phyloP scores from a whole-genome alignment of 2,329 filamentous ascomycete genomes.

The Colletotrichum cuscutae region DNA sequence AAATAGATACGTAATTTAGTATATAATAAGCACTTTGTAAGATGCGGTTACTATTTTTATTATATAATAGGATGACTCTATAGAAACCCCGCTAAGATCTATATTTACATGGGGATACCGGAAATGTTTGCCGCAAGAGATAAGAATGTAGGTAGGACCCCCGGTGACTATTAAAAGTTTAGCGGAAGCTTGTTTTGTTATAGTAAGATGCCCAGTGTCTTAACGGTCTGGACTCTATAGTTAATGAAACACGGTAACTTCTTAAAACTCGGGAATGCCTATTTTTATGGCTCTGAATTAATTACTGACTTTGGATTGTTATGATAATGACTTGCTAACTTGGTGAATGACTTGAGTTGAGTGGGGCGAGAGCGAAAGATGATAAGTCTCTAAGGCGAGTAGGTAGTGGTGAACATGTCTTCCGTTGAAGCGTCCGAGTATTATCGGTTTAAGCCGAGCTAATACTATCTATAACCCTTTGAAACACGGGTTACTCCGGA shows the following conservation, averaged over 20 bases:
- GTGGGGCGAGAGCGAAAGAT: background rate
- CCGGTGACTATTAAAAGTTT: background rate
- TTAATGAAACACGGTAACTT: background rate
- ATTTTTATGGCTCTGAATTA: background rate
- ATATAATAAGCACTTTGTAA: too few species aligned
- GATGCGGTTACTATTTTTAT: too few species aligned
- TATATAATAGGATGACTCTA: too few species aligned
- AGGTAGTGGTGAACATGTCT: background rate
- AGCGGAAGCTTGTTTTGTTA: background rate
- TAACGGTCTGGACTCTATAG: background rate
- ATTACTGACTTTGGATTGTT: background rate
- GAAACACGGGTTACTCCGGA: too few species aligned
- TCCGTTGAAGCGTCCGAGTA: background rate
- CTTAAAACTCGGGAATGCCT: background rate
- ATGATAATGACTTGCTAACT: background rate
- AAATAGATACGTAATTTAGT: too few species aligned
- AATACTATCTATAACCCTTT: too few species aligned
- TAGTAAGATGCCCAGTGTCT: background rate
- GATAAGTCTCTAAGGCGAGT: too few species aligned
- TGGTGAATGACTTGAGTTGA: background rate
- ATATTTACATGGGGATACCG: background rate
- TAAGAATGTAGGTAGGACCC: background rate
- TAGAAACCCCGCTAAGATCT: background rate
- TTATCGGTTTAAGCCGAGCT: too few species aligned
- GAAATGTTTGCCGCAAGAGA: background rate